phyloP scores from a whole-genome alignment of 805 yeast genomes.

The Diddensiella santjacobensis region DNA sequence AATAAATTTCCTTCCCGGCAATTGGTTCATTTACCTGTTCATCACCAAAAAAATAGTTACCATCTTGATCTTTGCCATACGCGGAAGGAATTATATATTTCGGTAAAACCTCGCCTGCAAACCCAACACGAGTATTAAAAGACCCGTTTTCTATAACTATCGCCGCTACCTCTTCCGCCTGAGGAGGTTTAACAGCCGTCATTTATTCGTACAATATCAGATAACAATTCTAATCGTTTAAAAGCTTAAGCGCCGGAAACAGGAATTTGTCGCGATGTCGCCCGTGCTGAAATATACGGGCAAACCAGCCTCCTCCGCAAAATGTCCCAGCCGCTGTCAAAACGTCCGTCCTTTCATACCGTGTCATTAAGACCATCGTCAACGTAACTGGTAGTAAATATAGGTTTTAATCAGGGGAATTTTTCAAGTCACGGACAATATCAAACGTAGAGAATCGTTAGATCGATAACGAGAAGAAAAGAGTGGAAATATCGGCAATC shows the following conservation, averaged over 20 bases:
- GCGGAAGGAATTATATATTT: conserved; percentile 68
- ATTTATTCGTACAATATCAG: conserved; percentile 3
- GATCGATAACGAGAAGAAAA: too few species aligned
- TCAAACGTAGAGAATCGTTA: too few species aligned
- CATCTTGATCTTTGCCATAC: conserved; percentile 42
- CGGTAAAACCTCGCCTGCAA: conserved; percentile 90
- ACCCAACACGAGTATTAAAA: conserved; percentile 76
- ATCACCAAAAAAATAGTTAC: conserved; percentile 35
- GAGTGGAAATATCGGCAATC: too few species aligned
- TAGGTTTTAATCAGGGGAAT: too few species aligned
- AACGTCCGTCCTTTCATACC: too few species aligned
- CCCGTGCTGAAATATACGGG: background rate
- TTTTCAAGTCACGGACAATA: too few species aligned
- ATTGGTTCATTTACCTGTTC: conserved; percentile 40
- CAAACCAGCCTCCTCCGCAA: too few species aligned
- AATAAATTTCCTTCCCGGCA: conserved; percentile 32
- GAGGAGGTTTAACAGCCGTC: conserved; percentile 21
- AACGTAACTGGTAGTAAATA: too few species aligned
- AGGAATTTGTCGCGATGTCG: too few species aligned
- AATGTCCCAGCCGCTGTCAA: too few species aligned
- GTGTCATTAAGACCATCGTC: too few species aligned
- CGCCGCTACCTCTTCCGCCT: conserved; percentile 78
- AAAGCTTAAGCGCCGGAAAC: background rate
- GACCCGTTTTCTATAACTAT: conserved; percentile 92
- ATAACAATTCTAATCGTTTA: background rate